phyloP scores from a whole-genome alignment of 2,329 filamentous ascomycete genomes.

The Diaporthe sp. region DNA sequence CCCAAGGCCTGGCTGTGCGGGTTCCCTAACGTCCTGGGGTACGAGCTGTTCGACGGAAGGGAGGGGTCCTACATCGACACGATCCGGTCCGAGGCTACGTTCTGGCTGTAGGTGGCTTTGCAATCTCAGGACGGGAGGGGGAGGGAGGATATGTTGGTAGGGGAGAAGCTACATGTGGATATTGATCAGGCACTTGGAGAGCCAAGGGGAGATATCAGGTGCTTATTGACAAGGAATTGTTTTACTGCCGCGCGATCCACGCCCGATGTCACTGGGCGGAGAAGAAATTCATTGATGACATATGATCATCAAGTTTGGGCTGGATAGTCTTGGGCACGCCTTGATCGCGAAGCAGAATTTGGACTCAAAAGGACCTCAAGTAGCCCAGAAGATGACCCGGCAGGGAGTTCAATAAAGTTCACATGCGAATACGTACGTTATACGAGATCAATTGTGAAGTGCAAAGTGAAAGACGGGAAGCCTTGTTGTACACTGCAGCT shows the following conservation, averaged over 20 bases:
- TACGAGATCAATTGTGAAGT: not conserved
- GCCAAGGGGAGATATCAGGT: not conserved
- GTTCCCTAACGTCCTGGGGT: constrained; percentile 36
- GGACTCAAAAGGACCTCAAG: not conserved
- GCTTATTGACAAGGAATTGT: too few relatives aligned
- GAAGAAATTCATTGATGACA: not conserved
- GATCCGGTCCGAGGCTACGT: not conserved
- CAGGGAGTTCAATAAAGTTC: not conserved
- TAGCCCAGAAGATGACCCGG: not conserved
- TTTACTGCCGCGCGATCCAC: not conserved
- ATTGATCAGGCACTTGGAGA: not conserved
- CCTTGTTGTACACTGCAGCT: not conserved
- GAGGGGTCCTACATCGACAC: not conserved
- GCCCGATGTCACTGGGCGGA: too few relatives aligned
- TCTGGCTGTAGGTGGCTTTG: constrained; percentile 22
- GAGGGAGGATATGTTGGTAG: too few relatives aligned
- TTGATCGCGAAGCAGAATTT: too few relatives aligned
- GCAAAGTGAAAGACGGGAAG: not conserved
- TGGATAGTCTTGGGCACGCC: not conserved
- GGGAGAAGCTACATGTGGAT: not conserved
- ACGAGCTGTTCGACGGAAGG: constrained; percentile 15
- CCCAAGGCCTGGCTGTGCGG: constrained; percentile 34
- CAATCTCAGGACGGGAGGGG: not conserved
- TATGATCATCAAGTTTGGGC: not conserved
- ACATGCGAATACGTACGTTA: not conserved